These are phyloP conservation scores for Sporisorium graminicola DNA, from an alignment of 1,284 basidiomycete species.

Conservation along the genomic window DNA sequence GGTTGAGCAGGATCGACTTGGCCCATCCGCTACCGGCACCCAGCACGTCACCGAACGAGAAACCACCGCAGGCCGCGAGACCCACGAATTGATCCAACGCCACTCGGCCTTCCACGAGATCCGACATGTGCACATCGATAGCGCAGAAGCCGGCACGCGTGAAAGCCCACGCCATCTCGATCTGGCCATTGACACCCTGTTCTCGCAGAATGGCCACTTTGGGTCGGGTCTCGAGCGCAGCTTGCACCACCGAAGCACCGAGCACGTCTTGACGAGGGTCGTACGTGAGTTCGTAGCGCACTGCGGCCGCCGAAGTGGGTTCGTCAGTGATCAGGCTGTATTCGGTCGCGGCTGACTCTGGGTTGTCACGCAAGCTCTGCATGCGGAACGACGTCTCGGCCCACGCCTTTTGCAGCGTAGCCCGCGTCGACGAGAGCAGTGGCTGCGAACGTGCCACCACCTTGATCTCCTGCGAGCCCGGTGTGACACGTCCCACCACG, in stretches of 20 bases:
- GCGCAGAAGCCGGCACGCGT: constrained; percentile 91
- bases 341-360: constrained; percentile 83
- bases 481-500: constrained; percentile 75
- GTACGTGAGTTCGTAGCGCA: constrained; percentile 63
- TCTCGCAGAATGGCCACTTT: constrained; percentile 95
- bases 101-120: constrained; percentile 82
- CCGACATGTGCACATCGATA: constrained; percentile 97
- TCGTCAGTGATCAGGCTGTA: constrained; percentile 78
- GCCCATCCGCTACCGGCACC: constrained; percentile 99
- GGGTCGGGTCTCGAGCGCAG: constrained; percentile 74
- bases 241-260: constrained; percentile 22
- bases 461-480: constrained; percentile 75
- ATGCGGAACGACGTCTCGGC: constrained; percentile 93
- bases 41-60: constrained; percentile 98
- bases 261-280: constrained; percentile 60
- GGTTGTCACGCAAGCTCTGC: constrained; percentile 89
- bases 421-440: constrained; percentile 72
- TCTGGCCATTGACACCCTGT: constrained; percentile 97
- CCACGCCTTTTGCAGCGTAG: constrained; percentile 85
- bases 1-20: constrained; percentile 87
- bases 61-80: constrained; percentile 94
- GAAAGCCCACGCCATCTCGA: constrained; percentile 99
- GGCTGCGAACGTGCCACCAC: constrained; percentile 64
- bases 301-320: constrained; percentile 70
- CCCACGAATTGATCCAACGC: constrained; percentile 82